Conservation (phyloP, 2,329 filamentous ascomycete genomes). For the Cyphellophora attinorum region DNA sequence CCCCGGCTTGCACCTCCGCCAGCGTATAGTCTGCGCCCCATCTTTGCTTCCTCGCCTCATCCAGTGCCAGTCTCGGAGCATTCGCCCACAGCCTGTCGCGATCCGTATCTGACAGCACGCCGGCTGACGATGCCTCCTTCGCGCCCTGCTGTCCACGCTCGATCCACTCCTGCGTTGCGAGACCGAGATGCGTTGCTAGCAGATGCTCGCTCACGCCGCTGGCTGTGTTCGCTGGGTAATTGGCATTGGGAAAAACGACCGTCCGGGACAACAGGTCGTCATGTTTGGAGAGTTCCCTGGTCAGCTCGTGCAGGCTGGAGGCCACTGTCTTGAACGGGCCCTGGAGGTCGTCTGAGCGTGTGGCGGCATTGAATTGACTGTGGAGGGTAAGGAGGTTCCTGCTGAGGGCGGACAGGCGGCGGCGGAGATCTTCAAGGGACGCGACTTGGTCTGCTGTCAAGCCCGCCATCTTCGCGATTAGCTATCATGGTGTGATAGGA, state of each 20-base stretch:
- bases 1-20: constrained; percentile 57
- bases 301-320: constrained; percentile 34
- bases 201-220: constrained; percentile 58
- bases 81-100: constrained; percentile 52
- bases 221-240: constrained; percentile 62
- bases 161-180: constrained; percentile 64
- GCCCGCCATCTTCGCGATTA: neutral
- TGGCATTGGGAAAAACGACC: constrained; percentile 66
- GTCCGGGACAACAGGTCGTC: constrained; percentile 58
- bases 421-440: neutral
- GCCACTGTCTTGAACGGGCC: too few relatives aligned
- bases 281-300: constrained; percentile 56
- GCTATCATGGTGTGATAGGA: too few relatives aligned
- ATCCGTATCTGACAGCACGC: constrained; percentile 34
- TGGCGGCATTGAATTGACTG: neutral
- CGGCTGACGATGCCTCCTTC: constrained; percentile 11
- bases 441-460: neutral
- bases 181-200: constrained; percentile 75
- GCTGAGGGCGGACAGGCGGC: neutral
- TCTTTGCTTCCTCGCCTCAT: constrained; percentile 36
- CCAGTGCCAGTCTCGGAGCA: constrained; percentile 40
- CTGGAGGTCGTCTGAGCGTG: neutral
- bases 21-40: constrained; percentile 60
- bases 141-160: constrained; percentile 49
- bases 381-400: neutral